phyloP scores from a whole-genome alignment of 306 rosid genomes.

The Quercus engelmannii region DNA sequence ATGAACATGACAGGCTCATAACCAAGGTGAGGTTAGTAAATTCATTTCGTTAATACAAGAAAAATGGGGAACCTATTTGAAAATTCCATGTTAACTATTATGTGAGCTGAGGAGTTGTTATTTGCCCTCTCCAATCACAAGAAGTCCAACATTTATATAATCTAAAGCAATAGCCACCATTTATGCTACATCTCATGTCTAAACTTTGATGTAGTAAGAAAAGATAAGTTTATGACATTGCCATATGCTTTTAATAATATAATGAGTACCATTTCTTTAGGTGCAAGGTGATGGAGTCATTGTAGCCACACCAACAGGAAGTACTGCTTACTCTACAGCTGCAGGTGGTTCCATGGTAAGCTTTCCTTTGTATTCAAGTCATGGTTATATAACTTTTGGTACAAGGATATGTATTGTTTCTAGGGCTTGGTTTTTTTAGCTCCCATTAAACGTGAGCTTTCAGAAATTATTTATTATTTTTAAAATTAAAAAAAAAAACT shows the following conservation, averaged over 20 bases:
- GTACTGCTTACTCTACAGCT: conserved; percentile 98
- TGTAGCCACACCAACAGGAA: conserved; percentile 98
- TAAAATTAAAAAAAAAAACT: not conserved
- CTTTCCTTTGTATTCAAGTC: not conserved
- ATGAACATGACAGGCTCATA: conserved; percentile 88
- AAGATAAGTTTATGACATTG: conserved; percentile 17
- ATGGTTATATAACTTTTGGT: not conserved
- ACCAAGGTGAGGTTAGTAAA: conserved; percentile 66
- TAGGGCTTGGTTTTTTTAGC: not conserved
- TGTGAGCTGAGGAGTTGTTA: not conserved
- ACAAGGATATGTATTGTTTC: not conserved
- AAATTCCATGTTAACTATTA: not conserved
- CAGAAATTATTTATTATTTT: not conserved
- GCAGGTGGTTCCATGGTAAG: conserved; percentile 99
- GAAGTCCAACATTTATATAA: not conserved
- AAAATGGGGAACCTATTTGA: not conserved
- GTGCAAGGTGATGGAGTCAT: conserved; percentile 99
- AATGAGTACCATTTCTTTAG: conserved; percentile 33
- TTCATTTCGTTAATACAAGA: conserved; percentile 6
- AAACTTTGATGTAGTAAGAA: not conserved
- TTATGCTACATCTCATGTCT: conserved; percentile 12
- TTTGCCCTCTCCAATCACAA: not conserved
- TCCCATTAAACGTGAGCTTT: not conserved
- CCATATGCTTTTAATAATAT: conserved; percentile 13
- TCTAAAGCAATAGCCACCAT: not conserved